These are phyloP conservation scores for Tillandsia fasciculata DNA, from an alignment of 176 grass and related monocot species.

Conservation along the genomic window DNA sequence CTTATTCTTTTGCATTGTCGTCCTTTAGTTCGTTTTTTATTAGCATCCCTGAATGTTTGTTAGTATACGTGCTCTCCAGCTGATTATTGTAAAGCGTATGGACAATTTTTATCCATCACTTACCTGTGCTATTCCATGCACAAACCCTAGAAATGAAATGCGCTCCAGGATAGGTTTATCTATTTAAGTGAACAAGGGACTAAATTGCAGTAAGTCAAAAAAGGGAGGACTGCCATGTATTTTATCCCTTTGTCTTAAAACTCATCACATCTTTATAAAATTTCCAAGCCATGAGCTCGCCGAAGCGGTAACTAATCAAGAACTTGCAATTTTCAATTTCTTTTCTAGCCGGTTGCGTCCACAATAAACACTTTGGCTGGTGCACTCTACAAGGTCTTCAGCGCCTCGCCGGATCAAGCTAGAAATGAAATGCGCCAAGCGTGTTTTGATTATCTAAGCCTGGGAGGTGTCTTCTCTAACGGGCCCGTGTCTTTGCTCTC, in stretches of 20 bases:
- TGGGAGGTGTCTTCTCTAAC: constrained; percentile 76
- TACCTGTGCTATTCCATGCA: not conserved
- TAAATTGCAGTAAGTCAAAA: too few relatives aligned
- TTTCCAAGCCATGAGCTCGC: too few relatives aligned
- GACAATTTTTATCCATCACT: too few relatives aligned
- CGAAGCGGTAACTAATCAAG: too few relatives aligned
- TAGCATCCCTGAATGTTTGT: not conserved
- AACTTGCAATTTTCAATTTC: not conserved
- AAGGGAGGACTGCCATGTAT: too few relatives aligned
- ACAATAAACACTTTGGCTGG: constrained; percentile 97
- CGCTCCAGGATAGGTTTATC: too few relatives aligned
- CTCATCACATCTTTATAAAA: too few relatives aligned
- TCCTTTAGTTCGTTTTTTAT: not conserved
- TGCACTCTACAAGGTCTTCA: constrained; percentile 93
- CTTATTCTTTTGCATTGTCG: not conserved
- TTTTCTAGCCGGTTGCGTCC: constrained; percentile 82
- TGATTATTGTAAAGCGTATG: too few relatives aligned
- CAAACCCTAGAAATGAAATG: too few relatives aligned
- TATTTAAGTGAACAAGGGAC: too few relatives aligned
- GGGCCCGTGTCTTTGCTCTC: constrained; percentile 86
- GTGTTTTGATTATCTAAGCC: constrained; percentile 93
- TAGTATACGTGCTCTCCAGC: too few relatives aligned
- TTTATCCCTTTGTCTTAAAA: too few relatives aligned
- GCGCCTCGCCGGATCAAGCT: constrained; percentile 76
- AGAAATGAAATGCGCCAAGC: constrained; percentile 92